phyloP scores from a whole-genome alignment of 108 stramenopile species.

The Cyclotella choctawhatcheeana region DNA sequence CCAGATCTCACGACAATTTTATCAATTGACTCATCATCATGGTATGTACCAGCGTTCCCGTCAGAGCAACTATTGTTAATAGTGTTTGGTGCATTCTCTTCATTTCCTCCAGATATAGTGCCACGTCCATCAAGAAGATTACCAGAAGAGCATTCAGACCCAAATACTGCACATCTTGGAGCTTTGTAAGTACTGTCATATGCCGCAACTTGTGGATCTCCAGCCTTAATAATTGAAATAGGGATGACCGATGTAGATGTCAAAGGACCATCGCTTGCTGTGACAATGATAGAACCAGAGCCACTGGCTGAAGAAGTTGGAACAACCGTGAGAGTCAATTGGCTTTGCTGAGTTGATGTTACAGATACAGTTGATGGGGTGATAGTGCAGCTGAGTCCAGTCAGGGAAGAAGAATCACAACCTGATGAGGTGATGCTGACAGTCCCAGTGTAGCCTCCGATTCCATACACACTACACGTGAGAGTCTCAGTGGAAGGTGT shows the following conservation, averaged over 20 bases:
- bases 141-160: conserved; percentile 5
- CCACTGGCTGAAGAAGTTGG: not conserved
- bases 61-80: conserved; percentile 14
- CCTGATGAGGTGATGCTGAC: not conserved
- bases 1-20: conserved; percentile 23
- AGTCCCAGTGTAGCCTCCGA: not conserved
- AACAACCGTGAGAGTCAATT: not conserved
- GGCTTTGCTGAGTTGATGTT: not conserved
- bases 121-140: conserved; percentile 21
- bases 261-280: not conserved
- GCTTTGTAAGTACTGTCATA: not conserved
- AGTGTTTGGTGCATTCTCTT: conserved; percentile 20
- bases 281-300: not conserved
- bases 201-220: not conserved
- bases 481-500: not conserved
- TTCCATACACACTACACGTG: not conserved
- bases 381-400: not conserved
- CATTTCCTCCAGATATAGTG: not conserved
- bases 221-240: not conserved
- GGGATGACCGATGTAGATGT: not conserved
- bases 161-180: not conserved
- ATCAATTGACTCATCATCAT: conserved; percentile 22
- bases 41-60: conserved; percentile 12
- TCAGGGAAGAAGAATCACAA: not conserved
- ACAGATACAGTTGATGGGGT: not conserved